Percentiles rank a stretch among this genome's conserved stretches.
Evolutionary conservation across 805 yeast genomes (phyloP).

Genomic region (Wickerhamomyces bovis): DNA sequence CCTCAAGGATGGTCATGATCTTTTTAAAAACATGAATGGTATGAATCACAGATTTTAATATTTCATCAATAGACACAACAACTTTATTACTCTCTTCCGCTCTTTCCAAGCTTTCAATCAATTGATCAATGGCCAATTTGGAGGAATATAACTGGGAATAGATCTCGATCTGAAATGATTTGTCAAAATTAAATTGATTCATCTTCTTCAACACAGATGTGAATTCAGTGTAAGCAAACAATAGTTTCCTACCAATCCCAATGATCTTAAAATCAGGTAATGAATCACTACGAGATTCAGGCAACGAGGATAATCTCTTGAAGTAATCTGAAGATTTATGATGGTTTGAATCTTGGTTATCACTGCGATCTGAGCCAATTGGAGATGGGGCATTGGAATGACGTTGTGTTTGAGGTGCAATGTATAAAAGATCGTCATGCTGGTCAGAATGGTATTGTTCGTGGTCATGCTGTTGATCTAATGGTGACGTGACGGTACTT

Average conservation of each 20-base stretch:
- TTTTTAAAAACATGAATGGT: constrained; percentile 44
- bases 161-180: constrained; percentile 46
- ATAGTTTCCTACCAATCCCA: constrained; percentile 51
- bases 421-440: neutral
- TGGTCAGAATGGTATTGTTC: neutral
- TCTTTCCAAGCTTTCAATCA: constrained; percentile 51
- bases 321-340: constrained; percentile 58
- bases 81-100: constrained; percentile 29
- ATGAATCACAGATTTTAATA: constrained; percentile 30
- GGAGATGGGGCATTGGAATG: constrained; percentile 10
- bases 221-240: constrained; percentile 59
- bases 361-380: constrained; percentile 2
- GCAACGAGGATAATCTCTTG: constrained; percentile 57
- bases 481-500: neutral
- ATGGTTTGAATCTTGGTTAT: neutral
- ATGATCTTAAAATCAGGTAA: constrained; percentile 21
- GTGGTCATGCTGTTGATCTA: neutral
- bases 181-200: constrained; percentile 52
- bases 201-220: constrained; percentile 54
- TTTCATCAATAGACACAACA: constrained; percentile 26
- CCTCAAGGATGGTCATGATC: constrained; percentile 42
- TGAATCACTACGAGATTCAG: constrained; percentile 35
- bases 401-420: neutral
- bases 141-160: constrained; percentile 45
- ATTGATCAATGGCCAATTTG: constrained; percentile 47